Conservation (phyloP, 2,329 filamentous ascomycete genomes). For the Immersiporthe knoxdaviesiana region DNA sequence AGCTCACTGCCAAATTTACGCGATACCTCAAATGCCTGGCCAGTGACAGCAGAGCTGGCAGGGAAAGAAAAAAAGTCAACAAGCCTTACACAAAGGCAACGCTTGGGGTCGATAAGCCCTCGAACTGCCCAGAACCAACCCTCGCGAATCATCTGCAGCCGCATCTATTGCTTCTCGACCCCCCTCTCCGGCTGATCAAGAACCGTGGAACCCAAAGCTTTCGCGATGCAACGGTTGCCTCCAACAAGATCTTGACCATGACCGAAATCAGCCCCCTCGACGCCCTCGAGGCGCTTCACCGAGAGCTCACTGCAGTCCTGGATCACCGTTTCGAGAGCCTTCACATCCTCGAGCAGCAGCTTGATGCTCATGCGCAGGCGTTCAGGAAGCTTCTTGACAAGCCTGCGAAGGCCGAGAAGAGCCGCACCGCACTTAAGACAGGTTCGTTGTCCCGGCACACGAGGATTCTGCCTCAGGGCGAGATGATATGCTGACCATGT, state of each 20-base stretch:
- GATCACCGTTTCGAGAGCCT: constrained; percentile 66
- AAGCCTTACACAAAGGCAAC: constrained; percentile 11
- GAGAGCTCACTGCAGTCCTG: constrained; percentile 77
- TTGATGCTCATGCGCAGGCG: constrained; percentile 68
- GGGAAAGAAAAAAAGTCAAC: constrained; percentile 22
- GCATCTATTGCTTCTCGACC: too few species aligned
- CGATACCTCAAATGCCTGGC: constrained; percentile 21
- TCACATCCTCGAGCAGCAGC: constrained; percentile 70
- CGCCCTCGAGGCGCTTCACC: constrained; percentile 81
- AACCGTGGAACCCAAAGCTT: background rate
- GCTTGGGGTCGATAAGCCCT: background rate
- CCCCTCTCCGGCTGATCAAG: background rate
- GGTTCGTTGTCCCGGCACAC: constrained; percentile 49
- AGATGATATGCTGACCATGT: constrained; percentile 31
- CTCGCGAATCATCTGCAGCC: background rate
- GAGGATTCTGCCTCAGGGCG: constrained; percentile 18
- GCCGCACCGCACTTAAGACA: constrained; percentile 70
- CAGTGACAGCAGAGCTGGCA: background rate
- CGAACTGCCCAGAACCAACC: background rate
- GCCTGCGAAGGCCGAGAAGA: constrained; percentile 72
- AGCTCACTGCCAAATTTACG: constrained; percentile 28
- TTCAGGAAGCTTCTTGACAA: constrained; percentile 77
- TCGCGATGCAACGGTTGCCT: constrained; percentile 25
- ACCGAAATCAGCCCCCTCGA: constrained; percentile 73
- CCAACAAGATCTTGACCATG: constrained; percentile 54